Base-by-base conservation (phyloP, 2,329 filamentous ascomycete genomes). In the Nemania bipapillata region DNA sequence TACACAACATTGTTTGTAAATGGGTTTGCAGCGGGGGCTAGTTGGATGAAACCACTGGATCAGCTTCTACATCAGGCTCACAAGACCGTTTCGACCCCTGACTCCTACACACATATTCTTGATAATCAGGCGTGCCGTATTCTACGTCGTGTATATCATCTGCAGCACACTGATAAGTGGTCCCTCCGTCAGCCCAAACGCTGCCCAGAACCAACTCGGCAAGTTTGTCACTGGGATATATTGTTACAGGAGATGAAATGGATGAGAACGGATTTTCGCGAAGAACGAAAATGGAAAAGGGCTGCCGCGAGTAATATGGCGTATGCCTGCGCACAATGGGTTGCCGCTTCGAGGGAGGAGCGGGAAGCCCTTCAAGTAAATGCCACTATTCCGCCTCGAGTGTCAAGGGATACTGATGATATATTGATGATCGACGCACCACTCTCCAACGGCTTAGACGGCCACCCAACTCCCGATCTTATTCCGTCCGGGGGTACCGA, bases 261-360 rank as follows among this genome's bases (percentile, higher is more conserved):
- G 95, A 96, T 99, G 93, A 89, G 94, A 58, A 97, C 94, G 1
- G 96, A 99, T 80, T 98, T 97, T 76, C 88, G 92, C 59, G 93
- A 97, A 80, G 96, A 98, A 79, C 86, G 93, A 47, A 97, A 97
- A 78, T 97, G 94, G 94, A 98, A 97, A 81, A 90, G 89, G 77
- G 88, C 91, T 2, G 87, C 91, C 40, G 94, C 94, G 4, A 91
- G 90, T 66, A 93, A 90, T 65, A 84, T 97, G 68, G 96, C 94
- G 1, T 85, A 90, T 75, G 92, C 91, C 75, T 98, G 95, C 79
- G 92, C 91, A 0, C 90, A 95, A 73, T 99, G 93, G 88, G 86
- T 93, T 42, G 85, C 86, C 24, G 87, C 91, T 42, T 85, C 84
- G 40, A 80, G 84, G 4, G 89, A 91, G 71, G 87, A 91, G 66